Conservation (phyloP, 805 yeast genomes). For the Kodamaea neixiangensis region DNA sequence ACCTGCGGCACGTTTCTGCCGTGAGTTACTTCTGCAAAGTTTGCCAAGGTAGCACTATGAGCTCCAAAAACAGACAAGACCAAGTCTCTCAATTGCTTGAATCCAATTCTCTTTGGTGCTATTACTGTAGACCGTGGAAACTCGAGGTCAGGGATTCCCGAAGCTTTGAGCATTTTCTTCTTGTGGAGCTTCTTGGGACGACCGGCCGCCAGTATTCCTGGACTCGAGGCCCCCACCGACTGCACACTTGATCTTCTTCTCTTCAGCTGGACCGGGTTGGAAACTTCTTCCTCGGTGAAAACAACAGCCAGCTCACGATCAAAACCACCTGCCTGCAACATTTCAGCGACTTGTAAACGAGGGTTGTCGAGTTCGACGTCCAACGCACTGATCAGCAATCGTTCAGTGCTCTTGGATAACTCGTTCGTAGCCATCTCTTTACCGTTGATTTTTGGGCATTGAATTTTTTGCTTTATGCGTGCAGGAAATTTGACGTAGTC, state of each 20-base stretch:
- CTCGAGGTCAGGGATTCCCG: constrained; percentile 23
- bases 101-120: constrained; percentile 16
- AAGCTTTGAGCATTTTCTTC: constrained; percentile 34
- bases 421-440: constrained; percentile 7
- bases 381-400: constrained; percentile 27
- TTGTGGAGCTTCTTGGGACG: constrained; percentile 24
- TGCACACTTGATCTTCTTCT: constrained; percentile 45
- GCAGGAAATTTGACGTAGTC: background rate
- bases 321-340: constrained; percentile 9
- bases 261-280: constrained; percentile 13
- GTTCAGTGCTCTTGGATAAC: constrained; percentile 22
- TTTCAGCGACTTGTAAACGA: constrained; percentile 20
- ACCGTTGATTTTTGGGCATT: constrained; percentile 2
- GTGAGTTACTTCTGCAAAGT: constrained; percentile 18
- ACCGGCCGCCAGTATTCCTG: constrained; percentile 9
- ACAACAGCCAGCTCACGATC: constrained; percentile 25
- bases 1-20: constrained; percentile 48
- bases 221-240: constrained; percentile 13
- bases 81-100: constrained; percentile 20
- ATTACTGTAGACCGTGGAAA: background rate
- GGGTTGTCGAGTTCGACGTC: constrained; percentile 22
- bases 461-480: background rate
- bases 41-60: background rate
- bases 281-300: constrained; percentile 21
- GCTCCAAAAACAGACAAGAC: constrained; percentile 16